Conservation (phyloP, 2,329 filamentous ascomycete genomes). For the Metarhizium humberi region DNA sequence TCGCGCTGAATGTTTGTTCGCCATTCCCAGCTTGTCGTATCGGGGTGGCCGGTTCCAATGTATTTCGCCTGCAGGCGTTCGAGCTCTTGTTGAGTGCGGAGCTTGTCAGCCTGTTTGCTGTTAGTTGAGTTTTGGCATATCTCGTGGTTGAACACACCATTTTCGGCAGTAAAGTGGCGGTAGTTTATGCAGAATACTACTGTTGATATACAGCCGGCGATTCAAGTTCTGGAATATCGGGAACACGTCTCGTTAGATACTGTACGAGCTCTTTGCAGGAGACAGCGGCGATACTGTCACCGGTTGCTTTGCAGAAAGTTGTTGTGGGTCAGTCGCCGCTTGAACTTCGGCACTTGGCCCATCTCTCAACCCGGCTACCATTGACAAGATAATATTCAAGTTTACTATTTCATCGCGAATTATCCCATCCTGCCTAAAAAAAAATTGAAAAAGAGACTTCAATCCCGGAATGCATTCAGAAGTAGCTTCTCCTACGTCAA, state of each 20-base stretch:
- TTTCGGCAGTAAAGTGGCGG: neutral
- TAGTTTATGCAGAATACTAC: too few species aligned
- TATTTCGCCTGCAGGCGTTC: conserved; percentile 94
- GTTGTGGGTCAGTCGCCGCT: conserved; percentile 3
- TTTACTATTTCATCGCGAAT: neutral
- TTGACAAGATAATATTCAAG: neutral
- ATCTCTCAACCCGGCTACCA: neutral
- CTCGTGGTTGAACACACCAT: neutral
- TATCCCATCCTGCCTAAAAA: too few species aligned
- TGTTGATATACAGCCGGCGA: too few species aligned
- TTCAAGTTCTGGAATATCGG: neutral
- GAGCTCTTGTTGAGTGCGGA: conserved; percentile 94
- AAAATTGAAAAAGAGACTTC: too few species aligned
- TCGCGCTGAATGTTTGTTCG: conserved; percentile 91
- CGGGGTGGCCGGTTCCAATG: conserved; percentile 89
- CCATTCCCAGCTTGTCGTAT: conserved; percentile 98
- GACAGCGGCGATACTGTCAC: too few species aligned
- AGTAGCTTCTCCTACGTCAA: too few species aligned
- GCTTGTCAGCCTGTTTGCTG: conserved; percentile 72
- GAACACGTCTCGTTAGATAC: too few species aligned
- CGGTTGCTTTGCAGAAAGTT: neutral
- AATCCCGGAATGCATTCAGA: too few species aligned
- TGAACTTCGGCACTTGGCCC: conserved; percentile 8
- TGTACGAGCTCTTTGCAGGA: too few species aligned
- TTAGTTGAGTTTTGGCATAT: neutral